Percentiles rank a stretch among this genome's conserved stretches.
These are phyloP conservation scores for Colletotrichum agaves DNA, from an alignment of 2,329 filamentous ascomycete species.

Conservation along the genomic window DNA sequence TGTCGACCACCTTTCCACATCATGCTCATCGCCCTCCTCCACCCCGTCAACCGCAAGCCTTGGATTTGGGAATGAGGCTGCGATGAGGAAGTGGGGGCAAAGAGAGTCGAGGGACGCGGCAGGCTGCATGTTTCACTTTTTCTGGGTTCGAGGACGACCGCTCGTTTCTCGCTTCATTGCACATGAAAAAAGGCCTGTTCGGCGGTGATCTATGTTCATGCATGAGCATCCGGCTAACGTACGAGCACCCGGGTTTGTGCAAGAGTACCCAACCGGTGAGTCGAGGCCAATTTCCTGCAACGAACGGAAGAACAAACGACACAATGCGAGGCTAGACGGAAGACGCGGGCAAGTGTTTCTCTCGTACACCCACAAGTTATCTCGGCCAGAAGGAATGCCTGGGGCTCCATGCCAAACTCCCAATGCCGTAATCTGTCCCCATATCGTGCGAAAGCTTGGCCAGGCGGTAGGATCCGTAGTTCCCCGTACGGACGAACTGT, in stretches of 20 bases:
- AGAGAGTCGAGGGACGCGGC: not conserved
- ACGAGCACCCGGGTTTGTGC: not conserved
- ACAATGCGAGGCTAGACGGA: not conserved
- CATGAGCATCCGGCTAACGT: not conserved
- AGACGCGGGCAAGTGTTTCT: not conserved
- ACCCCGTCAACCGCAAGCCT: not conserved
- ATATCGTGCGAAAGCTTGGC: conserved; percentile 8
- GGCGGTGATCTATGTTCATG: not conserved
- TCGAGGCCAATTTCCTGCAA: too few relatives aligned
- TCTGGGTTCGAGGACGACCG: not conserved
- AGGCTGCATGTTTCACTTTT: conserved; percentile 23
- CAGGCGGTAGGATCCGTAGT: not conserved
- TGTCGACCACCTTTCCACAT: conserved; percentile 1
- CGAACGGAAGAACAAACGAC: not conserved
- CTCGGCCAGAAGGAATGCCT: not conserved
- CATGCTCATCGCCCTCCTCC: not conserved
- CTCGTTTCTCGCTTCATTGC: conserved; percentile 11
- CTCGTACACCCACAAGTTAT: conserved; percentile 6
- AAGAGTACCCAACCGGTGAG: too few relatives aligned
- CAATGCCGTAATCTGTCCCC: not conserved
- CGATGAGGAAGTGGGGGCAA: not conserved
- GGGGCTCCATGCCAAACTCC: not conserved
- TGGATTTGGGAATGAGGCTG: not conserved
- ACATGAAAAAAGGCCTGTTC: not conserved
- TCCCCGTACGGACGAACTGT: not conserved